A percentile compares a stretch with the other conserved stretches of the same genome.
phyloP scores from a whole-genome alignment of 2,329 filamentous ascomycete species.

The Penicillium italicum region DNA sequence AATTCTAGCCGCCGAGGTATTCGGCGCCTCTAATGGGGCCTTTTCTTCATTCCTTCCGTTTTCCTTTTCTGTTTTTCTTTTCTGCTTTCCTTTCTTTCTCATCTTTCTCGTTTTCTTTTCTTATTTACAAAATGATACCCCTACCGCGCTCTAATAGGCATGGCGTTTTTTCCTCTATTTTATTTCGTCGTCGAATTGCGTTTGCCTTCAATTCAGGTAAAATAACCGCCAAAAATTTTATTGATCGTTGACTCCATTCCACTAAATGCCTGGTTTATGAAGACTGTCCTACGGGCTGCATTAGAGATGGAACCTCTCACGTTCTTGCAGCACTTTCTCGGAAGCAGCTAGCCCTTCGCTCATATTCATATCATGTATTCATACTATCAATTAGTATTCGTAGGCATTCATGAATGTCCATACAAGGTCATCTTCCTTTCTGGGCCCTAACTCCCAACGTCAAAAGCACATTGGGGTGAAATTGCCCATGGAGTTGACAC shows the following conservation, averaged over 20 bases:
- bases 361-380: too few relatives aligned
- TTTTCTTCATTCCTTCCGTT: neutral
- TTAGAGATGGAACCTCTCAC: too few relatives aligned
- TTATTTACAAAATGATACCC: neutral
- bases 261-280: neutral
- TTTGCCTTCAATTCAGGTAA: neutral
- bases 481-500: too few relatives aligned
- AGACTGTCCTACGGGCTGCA: neutral
- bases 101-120: neutral
- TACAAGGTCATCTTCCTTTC: too few relatives aligned
- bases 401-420: too few relatives aligned
- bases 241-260: neutral
- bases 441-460: too few relatives aligned
- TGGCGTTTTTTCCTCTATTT: neutral
- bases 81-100: neutral
- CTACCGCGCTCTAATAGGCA: neutral
- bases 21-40: neutral
- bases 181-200: neutral
- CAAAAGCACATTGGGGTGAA: too few relatives aligned
- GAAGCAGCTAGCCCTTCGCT: too few relatives aligned
- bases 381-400: too few relatives aligned
- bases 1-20: neutral
- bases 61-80: neutral
- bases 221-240: neutral
- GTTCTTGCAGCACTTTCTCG: too few relatives aligned